These are phyloP conservation scores for Pseudogymnoascus sp. DNA, from an alignment of 2,329 filamentous ascomycete species.

Conservation along the genomic window DNA sequence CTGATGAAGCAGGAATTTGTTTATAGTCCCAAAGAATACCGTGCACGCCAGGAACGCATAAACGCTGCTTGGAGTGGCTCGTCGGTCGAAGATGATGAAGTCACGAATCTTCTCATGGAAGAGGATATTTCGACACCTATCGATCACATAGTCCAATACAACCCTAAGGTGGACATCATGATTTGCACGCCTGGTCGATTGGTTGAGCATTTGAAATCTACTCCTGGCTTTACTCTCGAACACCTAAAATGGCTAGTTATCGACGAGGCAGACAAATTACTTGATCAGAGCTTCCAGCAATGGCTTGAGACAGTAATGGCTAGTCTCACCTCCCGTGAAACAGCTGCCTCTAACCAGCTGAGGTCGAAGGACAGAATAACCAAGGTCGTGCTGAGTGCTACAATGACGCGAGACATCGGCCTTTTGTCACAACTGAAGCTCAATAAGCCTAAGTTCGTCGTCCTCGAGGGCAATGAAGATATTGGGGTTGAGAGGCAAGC, in stretches of 20 bases:
- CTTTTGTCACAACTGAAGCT: slow-evolving; percentile 68
- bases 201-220: slow-evolving; percentile 81
- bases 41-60: slow-evolving; percentile 32
- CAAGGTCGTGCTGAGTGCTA: slow-evolving; percentile 84
- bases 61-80: slow-evolving; percentile 40
- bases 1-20: slow-evolving; percentile 55
- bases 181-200: slow-evolving; percentile 87
- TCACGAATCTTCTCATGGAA: slow-evolving; percentile 30
- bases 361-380: slow-evolving; percentile 41
- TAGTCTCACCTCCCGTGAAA: slow-evolving; percentile 34
- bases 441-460: slow-evolving; percentile 63
- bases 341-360: background rate
- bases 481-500: slow-evolving; percentile 33
- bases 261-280: slow-evolving; percentile 85
- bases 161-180: slow-evolving; percentile 73
- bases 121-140: slow-evolving; percentile 36
- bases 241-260: slow-evolving; percentile 81
- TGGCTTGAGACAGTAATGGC: slow-evolving; percentile 71
- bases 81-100: slow-evolving; percentile 36
- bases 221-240: slow-evolving; percentile 69
- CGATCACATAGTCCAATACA: slow-evolving; percentile 55
- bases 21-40: slow-evolving; percentile 58
- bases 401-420: slow-evolving; percentile 79
- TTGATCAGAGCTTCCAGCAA: slow-evolving; percentile 87
- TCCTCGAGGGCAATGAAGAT: slow-evolving; percentile 50